Percentiles rank a stretch among this genome's conserved stretches.
These are phyloP conservation scores for Xylaria polymorpha DNA, from an alignment of 2,329 filamentous ascomycete species.

Conservation along the genomic window DNA sequence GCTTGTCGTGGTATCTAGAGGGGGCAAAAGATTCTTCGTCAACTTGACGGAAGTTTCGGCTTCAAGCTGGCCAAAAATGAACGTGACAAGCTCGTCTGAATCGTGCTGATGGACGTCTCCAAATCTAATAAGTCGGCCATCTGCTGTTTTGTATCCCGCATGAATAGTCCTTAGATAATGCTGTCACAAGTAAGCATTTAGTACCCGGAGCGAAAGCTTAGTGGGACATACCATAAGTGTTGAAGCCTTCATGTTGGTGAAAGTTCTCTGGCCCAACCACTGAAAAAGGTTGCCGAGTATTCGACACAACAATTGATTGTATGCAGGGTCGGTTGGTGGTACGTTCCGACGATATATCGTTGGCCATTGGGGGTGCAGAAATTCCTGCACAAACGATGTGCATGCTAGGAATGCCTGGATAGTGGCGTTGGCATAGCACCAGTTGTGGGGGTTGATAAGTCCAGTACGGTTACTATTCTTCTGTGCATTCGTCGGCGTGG, in stretches of 20 bases:
- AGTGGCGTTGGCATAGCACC: constrained; percentile 93
- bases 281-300: constrained; percentile 69
- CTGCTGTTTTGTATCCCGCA: constrained; percentile 43
- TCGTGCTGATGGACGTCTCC: constrained; percentile 86
- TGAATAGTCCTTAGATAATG: constrained; percentile 75
- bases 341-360: constrained; percentile 76
- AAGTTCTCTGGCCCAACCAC: constrained; percentile 65
- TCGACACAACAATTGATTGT: constrained; percentile 69
- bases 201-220: background rate
- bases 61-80: constrained; percentile 82
- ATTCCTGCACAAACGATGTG: constrained; percentile 71
- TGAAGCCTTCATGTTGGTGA: constrained; percentile 63
- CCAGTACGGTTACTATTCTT: constrained; percentile 67
- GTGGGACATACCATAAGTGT: constrained; percentile 66
- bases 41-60: constrained; percentile 82
- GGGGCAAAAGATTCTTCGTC: constrained; percentile 30
- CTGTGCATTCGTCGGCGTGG: constrained; percentile 49
- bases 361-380: constrained; percentile 70
- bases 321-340: constrained; percentile 63
- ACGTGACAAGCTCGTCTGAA: constrained; percentile 88
- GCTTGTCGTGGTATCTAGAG: constrained; percentile 47
- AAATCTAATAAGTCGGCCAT: constrained; percentile 59
- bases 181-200: constrained; percentile 50
- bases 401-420: constrained; percentile 86
- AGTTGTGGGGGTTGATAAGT: constrained; percentile 81